phyloP scores from a whole-genome alignment of 129 eudicot genomes.

The Chrysanthemum seticuspe region DNA sequence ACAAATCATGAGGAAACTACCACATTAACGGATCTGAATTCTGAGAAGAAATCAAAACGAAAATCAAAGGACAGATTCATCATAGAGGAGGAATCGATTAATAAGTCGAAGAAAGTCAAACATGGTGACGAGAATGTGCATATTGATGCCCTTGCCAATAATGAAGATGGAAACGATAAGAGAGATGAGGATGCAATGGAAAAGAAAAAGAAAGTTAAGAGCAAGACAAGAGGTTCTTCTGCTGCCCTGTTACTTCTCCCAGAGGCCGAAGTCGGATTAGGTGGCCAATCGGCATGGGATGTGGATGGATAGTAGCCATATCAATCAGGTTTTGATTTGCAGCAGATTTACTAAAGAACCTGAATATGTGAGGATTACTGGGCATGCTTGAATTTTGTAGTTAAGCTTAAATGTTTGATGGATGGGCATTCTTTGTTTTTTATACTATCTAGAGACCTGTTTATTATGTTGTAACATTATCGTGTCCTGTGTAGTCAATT shows the following conservation, averaged over 20 bases:
- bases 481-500: too few relatives aligned
- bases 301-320: constrained; percentile 15
- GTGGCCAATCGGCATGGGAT: constrained; percentile 83
- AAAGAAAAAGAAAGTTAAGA: constrained; percentile 46
- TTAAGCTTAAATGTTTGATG: not conserved
- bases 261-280: constrained; percentile 69
- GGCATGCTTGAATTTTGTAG: constrained; percentile 10
- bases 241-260: constrained; percentile 42
- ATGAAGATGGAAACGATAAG: constrained; percentile 12
- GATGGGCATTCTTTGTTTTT: not conserved
- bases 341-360: not conserved
- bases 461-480: constrained; percentile 8
- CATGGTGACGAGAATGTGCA: constrained; percentile 44
- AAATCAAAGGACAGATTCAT: constrained; percentile 22
- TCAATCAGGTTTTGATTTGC: not conserved
- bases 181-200: constrained; percentile 21
- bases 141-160: constrained; percentile 25
- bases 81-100: constrained; percentile 19
- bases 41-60: constrained; percentile 32
- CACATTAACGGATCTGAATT: constrained; percentile 25
- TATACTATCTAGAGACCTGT: not conserved
- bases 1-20: constrained; percentile 21
- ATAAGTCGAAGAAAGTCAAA: constrained; percentile 40
- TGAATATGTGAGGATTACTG: not conserved
- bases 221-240: constrained; percentile 31